phyloP scores from a whole-genome alignment of 1,284 basidiomycete genomes.

The Puccinia polysora region DNA sequence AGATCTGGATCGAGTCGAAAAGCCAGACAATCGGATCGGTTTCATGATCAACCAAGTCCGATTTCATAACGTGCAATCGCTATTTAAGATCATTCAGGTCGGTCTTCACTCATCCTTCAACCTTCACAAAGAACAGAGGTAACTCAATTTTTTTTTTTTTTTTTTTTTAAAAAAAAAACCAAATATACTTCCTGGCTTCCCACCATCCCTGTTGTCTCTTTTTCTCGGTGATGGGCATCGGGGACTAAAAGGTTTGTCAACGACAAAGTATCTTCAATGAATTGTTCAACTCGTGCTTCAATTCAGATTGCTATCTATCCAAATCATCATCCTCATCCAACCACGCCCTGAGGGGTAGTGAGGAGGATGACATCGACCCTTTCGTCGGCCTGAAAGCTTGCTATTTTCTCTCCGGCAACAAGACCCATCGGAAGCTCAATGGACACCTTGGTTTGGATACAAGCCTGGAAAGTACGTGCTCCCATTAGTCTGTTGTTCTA shows the following conservation, averaged over 20 bases:
- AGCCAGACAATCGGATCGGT: slow-evolving; percentile 7
- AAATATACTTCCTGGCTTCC: neutral
- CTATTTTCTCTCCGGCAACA: no score
- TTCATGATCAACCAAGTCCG: slow-evolving; percentile 13
- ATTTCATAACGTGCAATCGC: slow-evolving; percentile 14
- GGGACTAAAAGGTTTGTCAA: slow-evolving; percentile 19
- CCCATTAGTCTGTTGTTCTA: no score
- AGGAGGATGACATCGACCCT: neutral
- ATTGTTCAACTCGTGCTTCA: slow-evolving; percentile 40
- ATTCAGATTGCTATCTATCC: slow-evolving; percentile 12
- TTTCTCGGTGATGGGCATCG: neutral
- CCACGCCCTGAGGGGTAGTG: neutral
- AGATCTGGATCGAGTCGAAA: neutral
- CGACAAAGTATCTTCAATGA: slow-evolving; percentile 30
- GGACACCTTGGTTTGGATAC: neutral
- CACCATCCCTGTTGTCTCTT: neutral
- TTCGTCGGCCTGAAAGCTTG: neutral
- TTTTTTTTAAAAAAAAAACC: neutral
- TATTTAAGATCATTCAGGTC: slow-evolving; percentile 37
- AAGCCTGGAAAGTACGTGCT: no score
- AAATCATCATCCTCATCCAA: neutral
- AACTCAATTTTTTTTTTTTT: neutral
- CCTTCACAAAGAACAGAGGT: neutral
- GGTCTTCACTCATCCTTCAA: neutral
- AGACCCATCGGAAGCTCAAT: no score